Percentiles rank a stretch among this genome's conserved stretches.
Evolutionary conservation across 2,329 filamentous ascomycete genomes (phyloP).

Genomic region (Venturia aucupariae): DNA sequence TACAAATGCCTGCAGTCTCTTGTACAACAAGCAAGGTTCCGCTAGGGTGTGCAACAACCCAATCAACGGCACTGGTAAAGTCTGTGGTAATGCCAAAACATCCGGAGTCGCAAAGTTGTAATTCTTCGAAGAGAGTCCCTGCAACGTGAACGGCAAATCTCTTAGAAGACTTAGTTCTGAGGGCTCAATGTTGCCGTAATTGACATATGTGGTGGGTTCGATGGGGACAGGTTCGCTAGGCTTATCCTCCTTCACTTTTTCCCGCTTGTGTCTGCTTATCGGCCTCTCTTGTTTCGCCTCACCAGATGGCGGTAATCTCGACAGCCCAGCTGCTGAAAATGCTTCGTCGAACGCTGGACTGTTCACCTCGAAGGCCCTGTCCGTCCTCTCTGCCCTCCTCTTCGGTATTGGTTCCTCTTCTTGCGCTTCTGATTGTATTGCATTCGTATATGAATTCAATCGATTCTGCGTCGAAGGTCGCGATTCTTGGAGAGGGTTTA

Average conservation of each 20-base stretch:
- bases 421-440: slow-evolving; percentile 6
- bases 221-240: slow-evolving; percentile 11
- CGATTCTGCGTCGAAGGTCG: slow-evolving; percentile 9
- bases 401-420: slow-evolving; percentile 9
- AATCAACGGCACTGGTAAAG: slow-evolving; percentile 73
- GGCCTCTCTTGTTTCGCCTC: slow-evolving; percentile 11
- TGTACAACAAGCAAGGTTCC: slow-evolving; percentile 88
- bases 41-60: slow-evolving; percentile 82
- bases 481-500: slow-evolving; percentile 26
- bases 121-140: slow-evolving; percentile 82
- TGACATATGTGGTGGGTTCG: not conserved
- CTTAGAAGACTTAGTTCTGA: slow-evolving; percentile 40
- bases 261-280: not conserved
- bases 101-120: slow-evolving; percentile 64
- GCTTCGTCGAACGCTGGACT: slow-evolving; percentile 37
- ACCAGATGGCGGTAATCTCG: slow-evolving; percentile 24
- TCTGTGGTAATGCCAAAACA: slow-evolving; percentile 65
- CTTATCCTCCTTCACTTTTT: slow-evolving; percentile 12
- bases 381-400: not conserved
- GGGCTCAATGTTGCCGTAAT: slow-evolving; percentile 21
- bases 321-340: slow-evolving; percentile 37
- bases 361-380: slow-evolving; percentile 16
- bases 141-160: slow-evolving; percentile 85
- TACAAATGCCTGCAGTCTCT: slow-evolving; percentile 69
- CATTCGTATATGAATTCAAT: not conserved